These are phyloP conservation scores for Nothophoma quercina DNA, from an alignment of 2,329 filamentous ascomycete genomes.

Conservation along the genomic window DNA sequence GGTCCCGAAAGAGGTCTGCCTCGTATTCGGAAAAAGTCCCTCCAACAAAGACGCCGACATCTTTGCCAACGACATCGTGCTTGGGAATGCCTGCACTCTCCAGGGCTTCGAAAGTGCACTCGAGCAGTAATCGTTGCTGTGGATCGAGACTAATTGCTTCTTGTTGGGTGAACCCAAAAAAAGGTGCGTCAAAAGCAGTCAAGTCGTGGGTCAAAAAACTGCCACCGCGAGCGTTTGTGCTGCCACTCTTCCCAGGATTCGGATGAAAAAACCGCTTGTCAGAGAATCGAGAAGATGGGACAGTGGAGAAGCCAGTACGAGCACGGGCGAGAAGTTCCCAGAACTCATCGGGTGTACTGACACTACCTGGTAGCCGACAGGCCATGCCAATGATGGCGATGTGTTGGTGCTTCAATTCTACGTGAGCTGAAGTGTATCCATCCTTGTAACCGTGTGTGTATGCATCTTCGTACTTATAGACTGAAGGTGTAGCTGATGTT, in stretches of 20 bases:
- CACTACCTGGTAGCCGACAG: constrained; percentile 35
- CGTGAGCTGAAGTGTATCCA: constrained; percentile 20
- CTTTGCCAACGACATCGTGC: constrained; percentile 37
- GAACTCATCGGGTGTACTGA: constrained; percentile 35
- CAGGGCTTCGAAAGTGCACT: constrained; percentile 50
- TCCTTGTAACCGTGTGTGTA: constrained; percentile 31
- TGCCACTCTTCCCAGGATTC: constrained; percentile 44
- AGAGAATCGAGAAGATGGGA: constrained; percentile 51
- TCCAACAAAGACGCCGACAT: constrained; percentile 38
- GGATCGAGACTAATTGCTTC: constrained; percentile 43
- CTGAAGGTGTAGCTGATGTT: not conserved
- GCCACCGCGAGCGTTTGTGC: constrained; percentile 41
- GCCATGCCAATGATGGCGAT: constrained; percentile 53
- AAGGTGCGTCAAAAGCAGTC: constrained; percentile 38
- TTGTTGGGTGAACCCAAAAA: constrained; percentile 38
- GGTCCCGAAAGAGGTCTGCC: constrained; percentile 30
- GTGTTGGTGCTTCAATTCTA: constrained; percentile 28
- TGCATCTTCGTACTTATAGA: constrained; percentile 18
- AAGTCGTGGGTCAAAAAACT: constrained; percentile 34
- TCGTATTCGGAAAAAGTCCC: constrained; percentile 35
- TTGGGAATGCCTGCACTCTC: constrained; percentile 47
- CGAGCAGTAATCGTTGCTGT: constrained; percentile 44
- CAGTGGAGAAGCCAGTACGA: constrained; percentile 42
- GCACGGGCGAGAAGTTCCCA: constrained; percentile 36
- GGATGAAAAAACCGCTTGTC: constrained; percentile 49